Evolutionary conservation across 2,329 filamentous ascomycete genomes (phyloP).

Genomic region (Colletotrichum kahawae): DNA sequence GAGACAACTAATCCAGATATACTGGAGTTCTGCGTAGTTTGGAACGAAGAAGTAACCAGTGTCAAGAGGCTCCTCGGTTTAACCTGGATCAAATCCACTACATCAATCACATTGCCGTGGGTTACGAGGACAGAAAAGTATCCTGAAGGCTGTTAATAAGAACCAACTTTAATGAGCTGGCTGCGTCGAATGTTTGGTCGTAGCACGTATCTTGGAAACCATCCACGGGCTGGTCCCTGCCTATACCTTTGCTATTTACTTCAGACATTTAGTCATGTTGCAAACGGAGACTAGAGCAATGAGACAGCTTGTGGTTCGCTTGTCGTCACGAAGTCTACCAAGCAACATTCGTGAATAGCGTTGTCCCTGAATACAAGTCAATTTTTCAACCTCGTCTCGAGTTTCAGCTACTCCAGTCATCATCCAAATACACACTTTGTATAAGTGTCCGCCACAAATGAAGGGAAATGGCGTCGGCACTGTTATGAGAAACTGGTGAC

Average conservation of each 20-base stretch:
- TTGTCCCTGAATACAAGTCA: neutral
- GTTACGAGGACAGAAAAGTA: neutral
- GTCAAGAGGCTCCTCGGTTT: neutral
- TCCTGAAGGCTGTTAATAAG: no score
- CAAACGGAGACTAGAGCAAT: neutral
- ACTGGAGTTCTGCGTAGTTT: rapidly evolving
- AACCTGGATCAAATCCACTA: neutral
- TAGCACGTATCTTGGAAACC: neutral
- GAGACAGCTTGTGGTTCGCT: no score
- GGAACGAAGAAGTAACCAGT: neutral
- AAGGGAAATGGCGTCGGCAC: neutral
- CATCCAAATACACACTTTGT: neutral
- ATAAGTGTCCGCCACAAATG: neutral
- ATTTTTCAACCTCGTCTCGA: neutral
- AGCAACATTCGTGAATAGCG: neutral
- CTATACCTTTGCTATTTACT: neutral
- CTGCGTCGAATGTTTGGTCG: neutral
- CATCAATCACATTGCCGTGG: neutral
- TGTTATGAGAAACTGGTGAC: neutral
- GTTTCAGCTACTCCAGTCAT: neutral
- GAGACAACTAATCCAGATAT: neutral
- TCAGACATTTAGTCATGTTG: neutral
- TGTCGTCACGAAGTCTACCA: no score
- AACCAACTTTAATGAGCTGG: neutral
- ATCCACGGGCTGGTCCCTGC: neutral